Evolutionary conservation across 192 early-diverging fungal species (phyloP).

Genomic region (Coemansia sp.): DNA sequence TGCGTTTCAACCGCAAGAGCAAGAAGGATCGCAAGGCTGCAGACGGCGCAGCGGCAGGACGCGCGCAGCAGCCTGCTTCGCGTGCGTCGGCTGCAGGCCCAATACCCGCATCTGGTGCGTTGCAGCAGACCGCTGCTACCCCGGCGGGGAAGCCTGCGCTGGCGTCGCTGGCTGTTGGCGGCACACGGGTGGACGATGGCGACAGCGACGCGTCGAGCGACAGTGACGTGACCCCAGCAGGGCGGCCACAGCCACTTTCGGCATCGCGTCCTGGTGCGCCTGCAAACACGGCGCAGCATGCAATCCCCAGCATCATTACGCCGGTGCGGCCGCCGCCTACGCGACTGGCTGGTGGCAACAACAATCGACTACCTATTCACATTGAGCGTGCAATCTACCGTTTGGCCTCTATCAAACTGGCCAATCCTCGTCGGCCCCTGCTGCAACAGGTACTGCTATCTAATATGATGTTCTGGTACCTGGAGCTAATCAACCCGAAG

Average conservation of each 20-base stretch:
- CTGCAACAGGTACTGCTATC: conserved; percentile 74
- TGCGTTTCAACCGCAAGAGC: conserved; percentile 48
- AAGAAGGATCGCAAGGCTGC: conserved; percentile 32
- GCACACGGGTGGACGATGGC: conserved; percentile 2
- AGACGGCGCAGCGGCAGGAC: not conserved
- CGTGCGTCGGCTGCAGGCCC: conserved; percentile 14
- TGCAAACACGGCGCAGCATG: conserved; percentile 3
- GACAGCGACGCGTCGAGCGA: conserved; percentile 20
- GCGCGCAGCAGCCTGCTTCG: no score
- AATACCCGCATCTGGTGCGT: not conserved
- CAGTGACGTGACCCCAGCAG: not conserved
- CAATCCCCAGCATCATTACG: conserved; percentile 56
- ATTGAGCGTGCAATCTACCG: conserved; percentile 78
- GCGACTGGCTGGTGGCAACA: conserved; percentile 14
- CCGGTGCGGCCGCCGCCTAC: conserved; percentile 51
- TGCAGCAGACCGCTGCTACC: not conserved
- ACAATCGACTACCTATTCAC: conserved; percentile 66
- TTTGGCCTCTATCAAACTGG: conserved; percentile 70
- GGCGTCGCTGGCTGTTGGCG: not conserved
- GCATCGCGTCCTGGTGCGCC: conserved; percentile 1
- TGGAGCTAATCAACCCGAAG: conserved; percentile 64
- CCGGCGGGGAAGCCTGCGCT: not conserved
- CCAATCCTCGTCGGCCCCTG: conserved; percentile 71
- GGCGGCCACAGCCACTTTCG: conserved; percentile 14
- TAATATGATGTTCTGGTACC: conserved; percentile 83